Evolutionary conservation across 2,329 filamentous ascomycete species (phyloP), one percentile per base, ranked within the genome.

Genomic region (Phyllosticta ampelicida): DNA sequence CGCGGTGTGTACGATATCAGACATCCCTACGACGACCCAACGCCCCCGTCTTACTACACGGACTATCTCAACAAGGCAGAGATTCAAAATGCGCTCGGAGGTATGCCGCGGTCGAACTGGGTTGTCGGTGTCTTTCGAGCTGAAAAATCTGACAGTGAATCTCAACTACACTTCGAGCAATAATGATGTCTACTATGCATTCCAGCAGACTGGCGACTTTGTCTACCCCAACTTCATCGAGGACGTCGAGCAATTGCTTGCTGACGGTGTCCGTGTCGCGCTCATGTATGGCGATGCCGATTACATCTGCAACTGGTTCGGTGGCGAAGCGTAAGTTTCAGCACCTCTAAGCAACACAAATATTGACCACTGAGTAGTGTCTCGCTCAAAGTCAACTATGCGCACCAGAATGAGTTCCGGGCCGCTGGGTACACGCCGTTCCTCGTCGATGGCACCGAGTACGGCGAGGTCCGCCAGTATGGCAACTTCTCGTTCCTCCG

Each of bases 61-160:
- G 78, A 84, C 48, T 89, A 86, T 68, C 77, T 91, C 56, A 86
- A 87, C 66, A 77, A 79, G 51, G 75, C 77, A 10, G 63, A 68
- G 5, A 75, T 87, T 1, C 80, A 83, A 61, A 67, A 79, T 19
- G 80, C 81, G 1, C 77, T 89, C 20, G 85, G 85, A 11, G n/a
- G n/a, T n/a, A n/a, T n/a, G n/a, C n/a, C n/a, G n/a, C n/a, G n/a
- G n/a, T n/a, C n/a, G n/a, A n/a, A n/a, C n/a, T n/a, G n/a, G n/a
- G n/a, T n/a, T n/a, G n/a, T n/a, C n/a, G n/a, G n/a, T n/a, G n/a
- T n/a, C n/a, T n/a, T n/a, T n/a, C n/a, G n/a, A n/a, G n/a, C n/a
- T n/a, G n/a, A n/a, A n/a, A n/a, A n/a, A n/a, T n/a, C n/a, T n/a
- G n/a, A n/a, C n/a, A n/a, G 78, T 85, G 1, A 80, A 80, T 8